Evolutionary conservation across 164 flowering plant genomes (phyloP).

Genomic region (Houttuynia cordata): DNA sequence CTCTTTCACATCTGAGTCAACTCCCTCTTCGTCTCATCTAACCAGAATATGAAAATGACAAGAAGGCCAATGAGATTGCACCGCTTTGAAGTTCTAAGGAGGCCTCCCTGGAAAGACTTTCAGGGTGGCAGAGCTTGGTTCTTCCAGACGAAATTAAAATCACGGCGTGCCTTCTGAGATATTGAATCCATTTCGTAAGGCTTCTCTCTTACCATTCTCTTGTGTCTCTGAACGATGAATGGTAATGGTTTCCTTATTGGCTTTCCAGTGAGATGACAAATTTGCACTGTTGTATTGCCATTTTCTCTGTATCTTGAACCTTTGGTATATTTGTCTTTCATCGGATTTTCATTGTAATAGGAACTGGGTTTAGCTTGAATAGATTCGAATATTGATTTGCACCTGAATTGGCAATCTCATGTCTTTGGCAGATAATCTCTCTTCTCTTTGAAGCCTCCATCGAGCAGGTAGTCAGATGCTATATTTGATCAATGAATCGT

Average conservation of each 20-base stretch:
- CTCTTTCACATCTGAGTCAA: slow-evolving; percentile 1
- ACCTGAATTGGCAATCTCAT: too few relatives aligned
- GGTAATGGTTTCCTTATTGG: too few relatives aligned
- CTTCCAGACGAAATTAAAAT: not conserved
- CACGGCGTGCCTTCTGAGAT: not conserved
- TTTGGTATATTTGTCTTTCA: not conserved
- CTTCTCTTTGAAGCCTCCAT: too few relatives aligned
- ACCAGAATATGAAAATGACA: not conserved
- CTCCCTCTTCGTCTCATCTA: not conserved
- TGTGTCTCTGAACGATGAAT: not conserved
- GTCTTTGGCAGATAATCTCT: too few relatives aligned
- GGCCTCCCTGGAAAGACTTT: not conserved
- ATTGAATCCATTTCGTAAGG: not conserved
- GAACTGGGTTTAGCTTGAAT: not conserved
- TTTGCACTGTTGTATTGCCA: not conserved
- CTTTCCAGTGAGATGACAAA: too few relatives aligned
- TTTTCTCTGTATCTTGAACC: not conserved
- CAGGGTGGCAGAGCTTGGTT: too few relatives aligned
- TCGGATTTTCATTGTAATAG: not conserved
- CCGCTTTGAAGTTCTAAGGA: not conserved
- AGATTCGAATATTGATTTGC: not conserved
- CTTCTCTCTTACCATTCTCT: not conserved
- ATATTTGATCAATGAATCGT: too few relatives aligned
- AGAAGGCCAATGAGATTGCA: not conserved
- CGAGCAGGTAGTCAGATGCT: too few relatives aligned